Evolutionary conservation across 1,284 basidiomycete species (phyloP), one percentile per base, ranked within the genome.

Genomic region (Sanghuangporus weigelae): DNA sequence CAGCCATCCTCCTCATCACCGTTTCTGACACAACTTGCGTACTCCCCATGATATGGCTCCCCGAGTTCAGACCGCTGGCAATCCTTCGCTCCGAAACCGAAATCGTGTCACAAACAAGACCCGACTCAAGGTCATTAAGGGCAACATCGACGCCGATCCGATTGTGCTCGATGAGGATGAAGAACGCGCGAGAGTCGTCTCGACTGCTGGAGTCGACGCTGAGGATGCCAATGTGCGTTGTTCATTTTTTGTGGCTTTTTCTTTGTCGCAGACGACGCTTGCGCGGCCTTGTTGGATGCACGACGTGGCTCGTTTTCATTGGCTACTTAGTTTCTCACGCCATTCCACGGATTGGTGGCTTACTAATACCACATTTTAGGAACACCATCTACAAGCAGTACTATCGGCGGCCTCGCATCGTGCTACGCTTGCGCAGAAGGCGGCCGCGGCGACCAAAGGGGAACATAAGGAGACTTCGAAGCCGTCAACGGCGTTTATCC

Each of bases 81-180:
- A 86, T 71, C 86, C 86, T 64, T 84, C 87, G 69, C 87, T 90
- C 77, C 82, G 90, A 75, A 90, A 90, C 73, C 86, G 90, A 75
- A 90, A 90, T 77, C 85, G 92, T 74, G 89, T 95, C 78, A 94
- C 90, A 76, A 93, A 93, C 81, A 95, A 94, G 82, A 92, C 90
- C 71, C 87, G 90, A 68, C 87, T 95, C 72, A 87, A 87, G 79
- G 87, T 95, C 79, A 81, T 86, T 73, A 84, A 85, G 73, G 90
- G 88, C 66, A 84, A 85, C 74, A 84, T 92, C 78, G 92, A 93
- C 73, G 86, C 87, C 59, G 90, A 93, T 76, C 83, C 89, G 68
- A 81, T 92, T 73, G 87, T 92, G 64, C 82, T 89, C 67, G 90
- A 92, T 69, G 90, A 92, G 73, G 90, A 92, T 69, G 89, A 91